phyloP scores from a whole-genome alignment of 1,284 basidiomycete genomes.

The Naganishia sp. region DNA sequence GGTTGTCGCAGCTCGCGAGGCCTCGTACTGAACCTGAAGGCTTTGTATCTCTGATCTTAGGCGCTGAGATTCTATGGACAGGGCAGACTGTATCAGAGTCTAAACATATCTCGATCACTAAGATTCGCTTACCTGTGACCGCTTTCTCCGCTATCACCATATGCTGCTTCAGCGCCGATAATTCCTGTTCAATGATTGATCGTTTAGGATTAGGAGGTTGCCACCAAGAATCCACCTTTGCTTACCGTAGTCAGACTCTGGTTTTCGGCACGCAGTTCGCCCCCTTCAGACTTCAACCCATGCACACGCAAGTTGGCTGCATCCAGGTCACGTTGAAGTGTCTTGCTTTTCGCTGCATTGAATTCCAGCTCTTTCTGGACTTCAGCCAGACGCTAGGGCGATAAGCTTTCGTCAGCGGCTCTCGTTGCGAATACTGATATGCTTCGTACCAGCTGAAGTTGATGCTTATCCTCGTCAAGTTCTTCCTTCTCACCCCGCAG shows the following conservation, averaged over 20 bases:
- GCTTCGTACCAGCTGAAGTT: not conserved
- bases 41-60: constrained; percentile 9
- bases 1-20: not conserved
- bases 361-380: constrained; percentile 15
- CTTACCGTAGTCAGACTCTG: constrained; percentile 7
- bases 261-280: constrained; percentile 9
- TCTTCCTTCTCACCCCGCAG: constrained; percentile 17
- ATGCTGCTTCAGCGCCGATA: not conserved
- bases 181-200: not conserved
- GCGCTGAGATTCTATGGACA: not conserved
- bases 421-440: not conserved
- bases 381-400: constrained; percentile 1
- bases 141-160: not conserved
- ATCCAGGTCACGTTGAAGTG: constrained; percentile 19
- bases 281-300: constrained; percentile 16
- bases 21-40: constrained; percentile 1
- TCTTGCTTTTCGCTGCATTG: not conserved
- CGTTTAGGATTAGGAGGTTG: not conserved
- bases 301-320: constrained; percentile 18
- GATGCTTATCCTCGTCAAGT: constrained; percentile 14
- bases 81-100: not conserved
- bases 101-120: not conserved
- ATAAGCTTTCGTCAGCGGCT: not conserved
- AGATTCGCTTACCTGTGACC: not conserved
- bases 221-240: not conserved